A percentile compares a stretch with the other conserved stretches of the same genome.
Conservation (phyloP, 2,329 filamentous ascomycete genomes). For the Stagonosporopsis rhizophila region DNA sequence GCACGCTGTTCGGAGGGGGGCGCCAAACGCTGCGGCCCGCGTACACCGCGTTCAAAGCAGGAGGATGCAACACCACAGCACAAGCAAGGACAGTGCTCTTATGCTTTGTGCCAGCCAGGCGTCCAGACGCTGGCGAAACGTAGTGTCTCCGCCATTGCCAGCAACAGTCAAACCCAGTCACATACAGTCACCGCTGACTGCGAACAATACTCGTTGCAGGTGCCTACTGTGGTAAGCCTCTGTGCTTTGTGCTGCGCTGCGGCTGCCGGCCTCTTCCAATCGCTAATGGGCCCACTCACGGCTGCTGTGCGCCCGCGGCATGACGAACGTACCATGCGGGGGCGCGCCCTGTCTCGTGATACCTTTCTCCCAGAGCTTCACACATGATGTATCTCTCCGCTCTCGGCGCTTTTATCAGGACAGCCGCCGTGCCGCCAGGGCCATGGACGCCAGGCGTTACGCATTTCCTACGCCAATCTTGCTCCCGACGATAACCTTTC, state of each 20-base stretch:
- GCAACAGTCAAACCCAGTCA: constrained; percentile 10
- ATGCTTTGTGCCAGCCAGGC: neutral
- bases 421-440: constrained; percentile 9
- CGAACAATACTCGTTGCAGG: constrained; percentile 1
- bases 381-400: constrained; percentile 6
- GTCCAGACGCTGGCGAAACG: neutral
- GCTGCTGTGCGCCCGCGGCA: constrained; percentile 8
- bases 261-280: constrained; percentile 7
- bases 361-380: constrained; percentile 5
- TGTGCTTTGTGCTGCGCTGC: neutral
- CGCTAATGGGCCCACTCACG: constrained; percentile 31
- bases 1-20: constrained; percentile 11
- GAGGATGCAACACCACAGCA: neutral
- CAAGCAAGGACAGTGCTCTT: neutral
- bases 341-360: constrained; percentile 10
- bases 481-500: constrained; percentile 35
- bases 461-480: constrained; percentile 32
- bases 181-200: constrained; percentile 4
- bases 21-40: constrained; percentile 8
- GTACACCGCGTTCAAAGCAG: neutral
- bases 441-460: constrained; percentile 15
- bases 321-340: constrained; percentile 17
- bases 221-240: neutral
- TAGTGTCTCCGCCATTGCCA: neutral
- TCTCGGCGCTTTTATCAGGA: constrained; percentile 24